These are phyloP conservation scores for Clarireedia monteithiana DNA, from an alignment of 2,329 filamentous ascomycete genomes.

Conservation along the genomic window DNA sequence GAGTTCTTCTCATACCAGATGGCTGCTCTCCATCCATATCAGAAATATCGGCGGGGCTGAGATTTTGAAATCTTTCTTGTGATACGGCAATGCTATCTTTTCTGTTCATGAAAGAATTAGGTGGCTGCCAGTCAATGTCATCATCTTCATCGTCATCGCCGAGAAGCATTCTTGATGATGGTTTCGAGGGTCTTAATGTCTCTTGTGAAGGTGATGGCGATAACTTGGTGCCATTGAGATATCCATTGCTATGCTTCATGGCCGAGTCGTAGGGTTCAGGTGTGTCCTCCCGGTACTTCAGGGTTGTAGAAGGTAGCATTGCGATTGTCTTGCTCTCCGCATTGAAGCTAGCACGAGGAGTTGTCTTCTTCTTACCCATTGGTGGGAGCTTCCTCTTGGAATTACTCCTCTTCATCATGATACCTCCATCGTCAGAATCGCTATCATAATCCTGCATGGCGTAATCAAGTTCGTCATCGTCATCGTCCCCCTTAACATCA, in stretches of 20 bases:
- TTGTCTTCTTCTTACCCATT: conserved; percentile 30
- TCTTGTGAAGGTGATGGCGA: conserved; percentile 71
- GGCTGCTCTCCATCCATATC: conserved; percentile 38
- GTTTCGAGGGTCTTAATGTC: conserved; percentile 61
- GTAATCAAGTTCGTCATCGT: conserved; percentile 47
- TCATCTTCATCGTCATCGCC: conserved; percentile 40
- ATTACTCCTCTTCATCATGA: conserved; percentile 68
- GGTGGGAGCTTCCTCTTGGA: conserved; percentile 33
- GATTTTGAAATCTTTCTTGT: conserved; percentile 23
- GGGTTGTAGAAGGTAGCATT: conserved; percentile 57
- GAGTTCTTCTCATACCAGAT: conserved; percentile 64
- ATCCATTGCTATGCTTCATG: conserved; percentile 52
- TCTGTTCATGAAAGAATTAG: conserved; percentile 20
- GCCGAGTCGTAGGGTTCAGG: conserved; percentile 56
- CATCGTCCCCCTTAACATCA: conserved; percentile 69
- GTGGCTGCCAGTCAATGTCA: conserved; percentile 44
- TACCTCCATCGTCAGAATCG: conserved; percentile 53
- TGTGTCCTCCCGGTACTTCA: conserved; percentile 50
- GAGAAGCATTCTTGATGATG: conserved; percentile 51
- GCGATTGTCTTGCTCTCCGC: conserved; percentile 59
- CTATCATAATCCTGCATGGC: conserved; percentile 37
- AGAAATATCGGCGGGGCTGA: conserved; percentile 18
- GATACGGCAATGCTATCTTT: conserved; percentile 24
- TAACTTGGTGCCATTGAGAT: conserved; percentile 31
- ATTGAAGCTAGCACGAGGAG: conserved; percentile 40